Base-by-base conservation (phyloP, 1,284 basidiomycete genomes). In the Malassezia obtusa region DNA sequence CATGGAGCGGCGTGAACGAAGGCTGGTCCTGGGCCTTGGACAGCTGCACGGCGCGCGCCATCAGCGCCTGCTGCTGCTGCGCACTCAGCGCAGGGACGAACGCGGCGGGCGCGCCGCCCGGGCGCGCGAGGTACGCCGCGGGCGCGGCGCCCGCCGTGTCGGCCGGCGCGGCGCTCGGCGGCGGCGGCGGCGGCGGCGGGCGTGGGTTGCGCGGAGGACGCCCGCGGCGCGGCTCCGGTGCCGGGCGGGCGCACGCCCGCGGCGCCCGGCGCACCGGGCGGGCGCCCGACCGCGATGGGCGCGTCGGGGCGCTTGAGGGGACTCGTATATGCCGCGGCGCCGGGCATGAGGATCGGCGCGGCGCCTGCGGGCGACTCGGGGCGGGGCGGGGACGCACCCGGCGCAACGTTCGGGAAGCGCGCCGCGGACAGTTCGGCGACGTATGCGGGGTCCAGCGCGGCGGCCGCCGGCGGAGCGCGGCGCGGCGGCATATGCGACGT, bases 11-110 rank as follows among this genome's bases (percentile, higher is more conserved):
- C 12, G 64, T 64, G 32, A 61, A 53, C 10, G 53, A 52, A 0
- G 64, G 52, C 7, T 58, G 56, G 28, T 62, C 58, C 41, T 65
- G 63, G 30, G 60, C 56, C 50, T 67, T 66, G 25, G 64, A 59
- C 5, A 63, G 48, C 22, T 65, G 64, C 19, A 69, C 26, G 21
- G 68, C 65, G 24, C 62, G 50, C 2, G 55, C 52, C 28, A 69
- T 49, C 3, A 71, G 52, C 3, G 64, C 57, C 51, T 66, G 62
- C 55, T 71, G 68, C 53, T 69, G 65, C 33, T 58, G 56, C 15
- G 62, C 50, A 4, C 61, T 59, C 25, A 71, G 58, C 33, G 63
- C 60, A 0, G 67, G 65, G 19, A 48, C 58, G 65, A 43, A 43
- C 63, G 67, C 21, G 4, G 32, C 17, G 10, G 30, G 6, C 25